These are phyloP conservation scores for Ophiostoma himal-ulmi DNA, from an alignment of 2,329 filamentous ascomycete species.

Conservation along the genomic window DNA sequence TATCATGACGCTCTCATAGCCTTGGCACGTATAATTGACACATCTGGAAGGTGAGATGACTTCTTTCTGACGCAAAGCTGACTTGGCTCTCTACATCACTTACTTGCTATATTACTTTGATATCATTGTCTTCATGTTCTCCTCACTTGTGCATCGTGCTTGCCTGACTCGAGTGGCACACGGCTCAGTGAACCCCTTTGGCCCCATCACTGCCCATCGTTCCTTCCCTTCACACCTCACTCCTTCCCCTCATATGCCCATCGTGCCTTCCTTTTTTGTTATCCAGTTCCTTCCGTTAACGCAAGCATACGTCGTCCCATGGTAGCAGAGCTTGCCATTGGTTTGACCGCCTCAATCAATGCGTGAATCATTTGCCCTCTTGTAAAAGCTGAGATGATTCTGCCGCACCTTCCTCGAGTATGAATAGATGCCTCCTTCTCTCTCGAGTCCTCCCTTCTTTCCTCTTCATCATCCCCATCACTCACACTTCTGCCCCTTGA, in stretches of 20 bases:
- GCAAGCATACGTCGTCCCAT: background rate
- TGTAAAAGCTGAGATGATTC: background rate
- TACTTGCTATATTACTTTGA: background rate
- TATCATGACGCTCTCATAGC: background rate
- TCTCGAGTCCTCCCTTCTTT: background rate
- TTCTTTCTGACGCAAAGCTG: background rate
- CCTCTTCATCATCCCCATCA: background rate
- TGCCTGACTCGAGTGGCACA: background rate
- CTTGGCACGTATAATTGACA: background rate
- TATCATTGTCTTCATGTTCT: background rate
- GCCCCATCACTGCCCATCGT: background rate
- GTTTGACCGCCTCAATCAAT: background rate
- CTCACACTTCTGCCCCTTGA: background rate
- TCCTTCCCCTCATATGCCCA: background rate
- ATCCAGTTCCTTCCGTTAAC: background rate
- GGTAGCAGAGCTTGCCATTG: background rate
- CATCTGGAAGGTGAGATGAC: background rate
- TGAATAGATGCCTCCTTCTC: background rate
- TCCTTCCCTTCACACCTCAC: background rate
- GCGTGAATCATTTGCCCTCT: background rate
- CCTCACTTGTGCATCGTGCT: background rate
- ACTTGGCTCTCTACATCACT: background rate
- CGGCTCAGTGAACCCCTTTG: background rate
- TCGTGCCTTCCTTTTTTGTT: background rate
- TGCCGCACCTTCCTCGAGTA: background rate